Evolutionary conservation across 345 rosid species (phyloP), one percentile per base, ranked within the genome.

Genomic region (Gossypium sturtianum): DNA sequence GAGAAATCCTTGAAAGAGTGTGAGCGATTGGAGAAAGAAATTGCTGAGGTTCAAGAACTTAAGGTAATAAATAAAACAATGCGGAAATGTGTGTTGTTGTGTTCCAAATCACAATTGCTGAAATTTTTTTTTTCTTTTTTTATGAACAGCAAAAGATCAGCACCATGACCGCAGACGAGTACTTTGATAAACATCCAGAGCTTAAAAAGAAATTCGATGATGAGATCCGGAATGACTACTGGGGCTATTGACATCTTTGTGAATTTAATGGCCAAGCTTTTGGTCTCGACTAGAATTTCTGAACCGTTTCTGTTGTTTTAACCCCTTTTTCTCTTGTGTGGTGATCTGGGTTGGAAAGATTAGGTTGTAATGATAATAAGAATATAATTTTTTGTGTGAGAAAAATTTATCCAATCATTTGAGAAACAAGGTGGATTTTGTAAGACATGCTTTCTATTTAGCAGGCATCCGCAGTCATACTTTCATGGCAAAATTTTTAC

Each of bases 131-230:
- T 70, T 2, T 76, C n/a, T 17, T 19, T 70, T 22, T 34, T 9
- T 66, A 45, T 78, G 38, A 72, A 80, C 97, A 96, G 99, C 70
- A 85, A 88, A 96, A 90, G 83, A 70, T 96, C 76, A 90, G 98
- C 86, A 93, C 99, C 84, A 96, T 96, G 99, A 96, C 97, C 1
- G 98, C 97, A 7, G 97, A 95, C 7, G 99, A 95, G 74, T 95
- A 95, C 89, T 96, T 96, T 71, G 94, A 64, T 70, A 93, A 95
- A 84, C 97, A 95, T 77, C 99, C 99, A 0, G 99, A 95, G 76
- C 87, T 95, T 70, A 95, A 90, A 78, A 85, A 95, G 97, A 88
- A 93, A 83, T 91, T 93, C 23, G 98, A 95, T 77, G 99, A 95
- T 27, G 99, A 93, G 81, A 95, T 95, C 84, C 91, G 99, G 71